Base-by-base conservation (phyloP, 345 rosid genomes). In the Rubroshorea leprosula region DNA sequence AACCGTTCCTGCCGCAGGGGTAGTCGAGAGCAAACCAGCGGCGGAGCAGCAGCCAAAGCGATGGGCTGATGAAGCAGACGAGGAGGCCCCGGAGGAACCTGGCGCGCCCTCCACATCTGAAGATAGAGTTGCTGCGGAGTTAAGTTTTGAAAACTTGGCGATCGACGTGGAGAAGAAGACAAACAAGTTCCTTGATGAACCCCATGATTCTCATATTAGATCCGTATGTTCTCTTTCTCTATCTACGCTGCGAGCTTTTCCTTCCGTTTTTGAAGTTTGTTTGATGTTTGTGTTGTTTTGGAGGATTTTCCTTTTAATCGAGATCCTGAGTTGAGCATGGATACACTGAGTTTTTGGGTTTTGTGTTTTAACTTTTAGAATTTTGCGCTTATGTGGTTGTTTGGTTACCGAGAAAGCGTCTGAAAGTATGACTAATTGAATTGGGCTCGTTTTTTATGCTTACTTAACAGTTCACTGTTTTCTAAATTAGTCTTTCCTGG, bases 1-100 rank as follows among this genome's bases (percentile, higher is more conserved):
- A n/a, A 9, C n/a, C n/a, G n/a, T n/a, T n/a, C n/a, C n/a, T n/a
- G n/a, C n/a, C n/a, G n/a, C n/a, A n/a, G n/a, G n/a, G n/a, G n/a
- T 60, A 8, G 3, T 41, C 16, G 16, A 55, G 63, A 54, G 63
- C 23, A 63, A 51, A 39, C 25, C 60, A 8, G 62, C 63, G 48
- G 64, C 57, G 17, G 61, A 70, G 46, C 60, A n/a, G n/a, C n/a
- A 60, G 25, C 63, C 71, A 20, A 86, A 72, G 67, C 57, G 74
- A 0, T 89, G 90, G 90, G 86, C 74, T 19, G 98, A 87, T 60
- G 75, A 71, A 23, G 96, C 83, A 8, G 97, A 84, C 16, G 75
- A 76, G 0, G 70, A 35, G 41, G 41, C 60, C 23, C 69, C 57
- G 21, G 84, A 74, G 59, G 88, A 81, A 47, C 55, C 68, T 18